phyloP scores from a whole-genome alignment of 495 filamentous ascomycete species.

The Astrothelium subdiscretum region DNA sequence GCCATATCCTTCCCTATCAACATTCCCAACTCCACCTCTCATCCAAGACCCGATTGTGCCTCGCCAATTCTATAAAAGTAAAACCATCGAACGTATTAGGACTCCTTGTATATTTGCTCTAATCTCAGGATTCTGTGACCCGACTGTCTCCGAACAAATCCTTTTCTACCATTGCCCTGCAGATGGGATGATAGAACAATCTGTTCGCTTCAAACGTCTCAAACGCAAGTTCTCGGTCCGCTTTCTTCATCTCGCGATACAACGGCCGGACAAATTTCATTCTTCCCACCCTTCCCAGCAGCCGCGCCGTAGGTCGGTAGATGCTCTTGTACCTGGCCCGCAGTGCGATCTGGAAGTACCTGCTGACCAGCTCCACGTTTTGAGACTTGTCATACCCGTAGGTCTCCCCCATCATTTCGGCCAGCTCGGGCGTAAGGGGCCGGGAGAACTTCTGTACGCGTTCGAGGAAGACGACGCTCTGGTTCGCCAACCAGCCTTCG shows the following conservation, averaged over 20 bases:
- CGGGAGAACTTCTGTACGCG: slow-evolving; percentile 49
- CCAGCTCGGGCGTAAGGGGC: slow-evolving; percentile 49
- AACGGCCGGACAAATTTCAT: slow-evolving; percentile 96
- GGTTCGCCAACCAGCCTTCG: slow-evolving; percentile 62
- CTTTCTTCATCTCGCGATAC: slow-evolving; percentile 56
- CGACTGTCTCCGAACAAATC: slow-evolving; percentile 47
- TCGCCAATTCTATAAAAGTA: too few species aligned
- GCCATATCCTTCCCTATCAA: neutral
- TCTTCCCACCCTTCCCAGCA: slow-evolving; percentile 71
- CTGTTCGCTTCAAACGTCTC: slow-evolving; percentile 77
- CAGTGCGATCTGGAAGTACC: slow-evolving; percentile 69
- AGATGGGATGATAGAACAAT: slow-evolving; percentile 94
- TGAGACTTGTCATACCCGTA: slow-evolving; percentile 59
- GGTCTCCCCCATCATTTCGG: slow-evolving; percentile 53
- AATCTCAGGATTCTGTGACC: slow-evolving; percentile 8
- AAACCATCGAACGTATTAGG: too few species aligned
- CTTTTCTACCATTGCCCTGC: slow-evolving; percentile 70
- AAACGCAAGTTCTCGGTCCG: slow-evolving; percentile 61
- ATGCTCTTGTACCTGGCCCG: slow-evolving; percentile 54
- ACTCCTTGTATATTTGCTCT: neutral
- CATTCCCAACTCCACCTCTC: too few species aligned
- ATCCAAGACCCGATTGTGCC: too few species aligned
- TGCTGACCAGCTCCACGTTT: slow-evolving; percentile 74
- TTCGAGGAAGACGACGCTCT: slow-evolving; percentile 84
- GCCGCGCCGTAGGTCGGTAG: slow-evolving; percentile 55